phyloP scores from a whole-genome alignment of 2,329 filamentous ascomycete species.

The Penicillium expansum region DNA sequence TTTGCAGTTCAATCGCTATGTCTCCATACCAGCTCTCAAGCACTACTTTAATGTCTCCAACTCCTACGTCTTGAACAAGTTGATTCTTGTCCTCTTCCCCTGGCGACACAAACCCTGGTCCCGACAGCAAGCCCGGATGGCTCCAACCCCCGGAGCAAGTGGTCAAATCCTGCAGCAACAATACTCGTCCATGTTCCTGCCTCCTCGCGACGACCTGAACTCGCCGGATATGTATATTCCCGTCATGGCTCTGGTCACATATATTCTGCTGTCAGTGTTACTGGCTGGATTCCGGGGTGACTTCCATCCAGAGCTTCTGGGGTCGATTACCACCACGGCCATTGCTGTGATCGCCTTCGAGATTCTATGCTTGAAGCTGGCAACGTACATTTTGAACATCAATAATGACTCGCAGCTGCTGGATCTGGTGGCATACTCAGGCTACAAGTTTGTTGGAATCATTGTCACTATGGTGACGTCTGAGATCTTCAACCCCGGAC shows the following conservation, averaged over 20 bases:
- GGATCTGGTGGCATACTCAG: conserved; percentile 91
- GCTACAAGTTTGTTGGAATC: conserved; percentile 98
- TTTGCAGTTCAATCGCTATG: conserved; percentile 69
- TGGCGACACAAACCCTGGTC: conserved; percentile 99
- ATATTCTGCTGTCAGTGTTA: conserved; percentile 89
- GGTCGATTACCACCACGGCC: conserved; percentile 81
- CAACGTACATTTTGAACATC: conserved; percentile 90
- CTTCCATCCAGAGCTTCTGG: conserved; percentile 91
- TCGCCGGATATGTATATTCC: conserved; percentile 99
- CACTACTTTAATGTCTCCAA: conserved; percentile 99
- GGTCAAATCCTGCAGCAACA: conserved; percentile 62
- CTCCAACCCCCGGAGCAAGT: conserved; percentile 45
- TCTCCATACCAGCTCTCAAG: conserved; percentile 90
- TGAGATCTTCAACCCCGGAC: conserved; percentile 72
- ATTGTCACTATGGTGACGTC: conserved; percentile 82
- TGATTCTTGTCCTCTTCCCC: conserved; percentile 90
- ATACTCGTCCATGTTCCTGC: conserved; percentile 65
- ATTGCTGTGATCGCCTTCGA: conserved; percentile 81
- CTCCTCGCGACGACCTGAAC: conserved; percentile 92
- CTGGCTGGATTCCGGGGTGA: conserved; percentile 84
- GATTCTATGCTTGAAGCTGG: conserved; percentile 84
- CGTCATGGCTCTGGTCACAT: conserved; percentile 95
- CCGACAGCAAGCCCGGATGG: conserved; percentile 68
- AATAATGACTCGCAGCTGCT: conserved; percentile 90
- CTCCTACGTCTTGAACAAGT: conserved; percentile 90